Evolutionary conservation across 2,329 filamentous ascomycete species (phyloP).

Genomic region (Chrysoporthe cubensis): DNA sequence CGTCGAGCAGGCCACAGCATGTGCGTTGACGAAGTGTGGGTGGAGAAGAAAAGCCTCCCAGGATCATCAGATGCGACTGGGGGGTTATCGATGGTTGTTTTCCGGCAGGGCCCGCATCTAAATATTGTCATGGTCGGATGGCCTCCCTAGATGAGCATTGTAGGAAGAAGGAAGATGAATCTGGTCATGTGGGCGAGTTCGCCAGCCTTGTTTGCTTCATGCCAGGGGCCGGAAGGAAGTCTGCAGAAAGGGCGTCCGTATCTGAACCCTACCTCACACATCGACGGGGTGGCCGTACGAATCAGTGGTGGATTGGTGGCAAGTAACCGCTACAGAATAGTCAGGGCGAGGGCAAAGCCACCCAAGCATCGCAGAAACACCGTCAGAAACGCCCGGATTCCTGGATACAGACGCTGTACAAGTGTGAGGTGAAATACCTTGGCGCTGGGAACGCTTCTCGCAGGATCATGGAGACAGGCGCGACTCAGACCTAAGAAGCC

Average conservation of each 20-base stretch:
- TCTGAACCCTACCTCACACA: not conserved
- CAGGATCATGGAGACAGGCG: constrained; percentile 14
- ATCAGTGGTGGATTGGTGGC: constrained; percentile 1
- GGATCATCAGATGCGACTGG: not conserved
- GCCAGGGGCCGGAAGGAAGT: not conserved
- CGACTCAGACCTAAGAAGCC: constrained; percentile 15
- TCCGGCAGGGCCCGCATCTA: constrained; percentile 10
- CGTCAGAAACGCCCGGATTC: constrained; percentile 12
- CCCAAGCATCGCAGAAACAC: not conserved
- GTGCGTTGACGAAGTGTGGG: constrained; percentile 14
- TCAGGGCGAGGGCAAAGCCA: not conserved
- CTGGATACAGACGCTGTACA: constrained; percentile 21
- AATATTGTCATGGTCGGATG: not conserved
- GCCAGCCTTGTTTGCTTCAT: not conserved
- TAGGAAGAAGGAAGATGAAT: not conserved
- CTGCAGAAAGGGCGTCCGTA: not conserved
- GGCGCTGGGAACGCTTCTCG: constrained; percentile 8
- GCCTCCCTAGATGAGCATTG: not conserved
- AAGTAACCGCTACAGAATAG: not conserved
- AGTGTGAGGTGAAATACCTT: constrained; percentile 11
- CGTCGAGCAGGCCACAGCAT: constrained; percentile 25
- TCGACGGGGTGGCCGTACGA: constrained; percentile 10
- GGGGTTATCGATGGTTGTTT: not conserved
- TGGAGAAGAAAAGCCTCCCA: constrained; percentile 1
- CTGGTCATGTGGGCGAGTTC: not conserved